These are phyloP conservation scores for Raddia distichophylla DNA, from an alignment of 176 grass and related monocot genomes.

Conservation along the genomic window DNA sequence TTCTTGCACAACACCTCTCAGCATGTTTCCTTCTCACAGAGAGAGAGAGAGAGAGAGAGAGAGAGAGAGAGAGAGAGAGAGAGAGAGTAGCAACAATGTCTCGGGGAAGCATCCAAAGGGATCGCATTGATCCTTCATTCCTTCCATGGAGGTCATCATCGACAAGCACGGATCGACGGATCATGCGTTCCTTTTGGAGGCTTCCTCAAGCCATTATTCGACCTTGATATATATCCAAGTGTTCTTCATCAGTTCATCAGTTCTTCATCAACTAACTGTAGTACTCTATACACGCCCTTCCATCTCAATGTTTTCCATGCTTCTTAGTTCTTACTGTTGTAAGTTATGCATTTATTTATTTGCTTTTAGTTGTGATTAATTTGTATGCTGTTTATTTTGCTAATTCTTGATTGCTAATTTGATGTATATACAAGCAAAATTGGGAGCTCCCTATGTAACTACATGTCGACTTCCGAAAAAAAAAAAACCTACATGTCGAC, in stretches of 20 bases:
- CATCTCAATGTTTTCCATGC: slow-evolving; percentile 6
- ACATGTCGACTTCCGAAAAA: neutral
- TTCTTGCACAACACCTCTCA: slow-evolving; percentile 51
- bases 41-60: slow-evolving; percentile 15
- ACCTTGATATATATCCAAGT: slow-evolving; percentile 6
- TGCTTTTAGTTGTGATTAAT: neutral
- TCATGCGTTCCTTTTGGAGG: slow-evolving; percentile 84
- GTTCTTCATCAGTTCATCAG: neutral
- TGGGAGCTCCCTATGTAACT: neutral
- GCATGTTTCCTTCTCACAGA: neutral
- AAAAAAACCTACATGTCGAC: neutral
- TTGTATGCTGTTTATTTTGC: neutral
- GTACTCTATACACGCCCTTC: neutral
- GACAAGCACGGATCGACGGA: slow-evolving; percentile 36
- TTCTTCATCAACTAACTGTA: neutral
- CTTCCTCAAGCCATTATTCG: slow-evolving; percentile 62
- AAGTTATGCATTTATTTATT: slow-evolving; percentile 24
- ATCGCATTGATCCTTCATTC: slow-evolving; percentile 73
- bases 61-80: slow-evolving; percentile 27
- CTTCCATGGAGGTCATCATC: slow-evolving; percentile 19
- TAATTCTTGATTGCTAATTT: slow-evolving; percentile 4
- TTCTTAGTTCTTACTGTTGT: slow-evolving; percentile 2
- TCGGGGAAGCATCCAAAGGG: slow-evolving; percentile 77
- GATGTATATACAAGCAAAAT: neutral
- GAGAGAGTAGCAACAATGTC: slow-evolving; percentile 41